These are phyloP conservation scores for Ramularia collo-cygni DNA, from an alignment of 2,329 filamentous ascomycete species.

Conservation along the genomic window DNA sequence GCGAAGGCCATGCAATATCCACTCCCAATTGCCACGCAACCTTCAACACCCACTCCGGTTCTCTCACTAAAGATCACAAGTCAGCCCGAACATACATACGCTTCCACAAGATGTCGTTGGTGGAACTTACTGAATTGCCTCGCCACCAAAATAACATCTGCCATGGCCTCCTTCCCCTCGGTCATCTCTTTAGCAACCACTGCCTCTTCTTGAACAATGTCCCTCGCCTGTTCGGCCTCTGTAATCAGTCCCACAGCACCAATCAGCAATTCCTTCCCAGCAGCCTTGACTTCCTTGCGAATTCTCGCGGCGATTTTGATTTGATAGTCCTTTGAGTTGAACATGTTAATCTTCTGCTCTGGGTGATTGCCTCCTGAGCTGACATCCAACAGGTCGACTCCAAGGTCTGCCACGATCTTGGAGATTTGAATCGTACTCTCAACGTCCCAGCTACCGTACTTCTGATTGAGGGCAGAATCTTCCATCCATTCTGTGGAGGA, in stretches of 20 bases:
- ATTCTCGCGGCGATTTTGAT: slow-evolving; percentile 43
- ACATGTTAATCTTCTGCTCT: slow-evolving; percentile 40
- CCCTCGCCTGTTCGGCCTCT: slow-evolving; percentile 44
- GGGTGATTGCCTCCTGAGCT: slow-evolving; percentile 66
- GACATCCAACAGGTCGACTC: slow-evolving; percentile 81
- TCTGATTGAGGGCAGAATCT: slow-evolving; percentile 42
- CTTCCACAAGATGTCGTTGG: no score
- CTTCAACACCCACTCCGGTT: slow-evolving; percentile 49
- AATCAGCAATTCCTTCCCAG: slow-evolving; percentile 39
- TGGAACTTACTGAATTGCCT: slow-evolving; percentile 39
- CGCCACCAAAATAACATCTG: slow-evolving; percentile 47
- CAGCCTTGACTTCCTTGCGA: slow-evolving; percentile 32
- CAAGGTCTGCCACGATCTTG: slow-evolving; percentile 59
- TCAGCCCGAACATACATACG: no score
- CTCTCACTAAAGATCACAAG: slow-evolving; percentile 32
- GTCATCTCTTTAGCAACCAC: slow-evolving; percentile 33
- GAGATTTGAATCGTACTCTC: slow-evolving; percentile 59
- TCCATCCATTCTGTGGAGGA: slow-evolving; percentile 71
- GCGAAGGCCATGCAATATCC: slow-evolving; percentile 42
- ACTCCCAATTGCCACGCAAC: slow-evolving; percentile 45
- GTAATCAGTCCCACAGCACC: slow-evolving; percentile 50
- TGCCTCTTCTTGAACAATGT: slow-evolving; percentile 37
- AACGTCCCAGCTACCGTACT: slow-evolving; percentile 59
- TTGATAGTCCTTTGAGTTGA: slow-evolving; percentile 42
- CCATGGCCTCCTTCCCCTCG: slow-evolving; percentile 30